Evolutionary conservation across 2,329 filamentous ascomycete genomes (phyloP).

Genomic region (Penicillium hesseltinei): DNA sequence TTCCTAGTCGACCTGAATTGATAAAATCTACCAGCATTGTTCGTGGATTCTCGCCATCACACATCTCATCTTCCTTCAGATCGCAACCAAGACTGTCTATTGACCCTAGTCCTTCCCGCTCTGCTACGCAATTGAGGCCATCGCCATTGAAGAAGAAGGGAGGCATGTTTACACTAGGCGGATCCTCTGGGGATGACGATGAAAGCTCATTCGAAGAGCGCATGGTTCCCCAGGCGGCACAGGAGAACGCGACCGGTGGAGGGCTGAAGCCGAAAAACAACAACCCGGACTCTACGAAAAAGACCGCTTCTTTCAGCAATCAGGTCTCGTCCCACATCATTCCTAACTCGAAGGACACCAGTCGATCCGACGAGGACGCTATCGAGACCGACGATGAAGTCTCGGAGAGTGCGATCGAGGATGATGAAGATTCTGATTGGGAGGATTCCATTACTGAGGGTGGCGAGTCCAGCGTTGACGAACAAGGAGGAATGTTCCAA

Average conservation of each 20-base stretch:
- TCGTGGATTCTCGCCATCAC: constrained; percentile 79
- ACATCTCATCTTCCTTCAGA: constrained; percentile 66
- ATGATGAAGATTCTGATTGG: constrained; percentile 63
- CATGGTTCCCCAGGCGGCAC: constrained; percentile 52
- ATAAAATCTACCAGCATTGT: constrained; percentile 68
- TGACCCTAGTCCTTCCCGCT: constrained; percentile 52
- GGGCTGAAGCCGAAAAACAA: constrained; percentile 42
- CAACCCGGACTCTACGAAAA: constrained; percentile 54
- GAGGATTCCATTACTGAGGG: constrained; percentile 74
- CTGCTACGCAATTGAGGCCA: constrained; percentile 61
- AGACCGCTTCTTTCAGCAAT: constrained; percentile 78
- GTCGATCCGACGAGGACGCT: constrained; percentile 55
- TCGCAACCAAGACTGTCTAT: constrained; percentile 57
- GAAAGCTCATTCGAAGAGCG: constrained; percentile 69
- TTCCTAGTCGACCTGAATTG: constrained; percentile 47
- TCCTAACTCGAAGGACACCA: constrained; percentile 55
- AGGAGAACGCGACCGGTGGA: constrained; percentile 56
- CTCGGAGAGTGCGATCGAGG: constrained; percentile 79
- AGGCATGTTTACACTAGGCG: constrained; percentile 68
- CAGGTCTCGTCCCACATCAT: constrained; percentile 69
- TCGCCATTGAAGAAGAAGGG: constrained; percentile 62
- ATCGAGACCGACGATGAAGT: constrained; percentile 65
- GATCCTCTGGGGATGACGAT: constrained; percentile 81
- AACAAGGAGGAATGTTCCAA: constrained; percentile 72
- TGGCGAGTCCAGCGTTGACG: constrained; percentile 77